Percentiles rank a stretch among this genome's conserved stretches.
Evolutionary conservation across 345 rosid species (phyloP).

Genomic region (Eucalyptus melliodora): DNA sequence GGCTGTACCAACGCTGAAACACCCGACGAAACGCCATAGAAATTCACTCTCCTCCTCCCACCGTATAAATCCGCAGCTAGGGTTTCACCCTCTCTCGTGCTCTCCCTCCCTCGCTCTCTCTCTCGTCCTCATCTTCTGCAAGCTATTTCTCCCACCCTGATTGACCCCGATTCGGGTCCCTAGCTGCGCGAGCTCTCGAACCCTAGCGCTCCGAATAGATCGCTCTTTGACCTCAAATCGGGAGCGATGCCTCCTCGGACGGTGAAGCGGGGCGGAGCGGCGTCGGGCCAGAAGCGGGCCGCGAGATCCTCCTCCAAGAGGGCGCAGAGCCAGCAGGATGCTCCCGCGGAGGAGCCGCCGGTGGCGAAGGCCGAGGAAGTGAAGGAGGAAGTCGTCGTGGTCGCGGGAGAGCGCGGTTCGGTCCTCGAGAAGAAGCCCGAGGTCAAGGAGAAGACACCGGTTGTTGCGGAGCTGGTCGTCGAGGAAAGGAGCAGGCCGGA

Average conservation of each 20-base stretch:
- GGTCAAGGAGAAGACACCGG: constrained; percentile 4
- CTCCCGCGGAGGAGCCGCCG: constrained; percentile 5
- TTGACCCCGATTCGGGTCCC: neutral
- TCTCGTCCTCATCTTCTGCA: neutral
- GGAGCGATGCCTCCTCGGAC: constrained; percentile 60
- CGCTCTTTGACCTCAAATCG: neutral
- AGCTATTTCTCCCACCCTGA: neutral
- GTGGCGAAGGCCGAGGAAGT: constrained; percentile 11
- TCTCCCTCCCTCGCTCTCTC: neutral
- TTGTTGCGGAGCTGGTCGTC: neutral
- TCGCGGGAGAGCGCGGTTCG: constrained; percentile 12
- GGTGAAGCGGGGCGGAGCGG: constrained; percentile 63
- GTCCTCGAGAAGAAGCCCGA: neutral
- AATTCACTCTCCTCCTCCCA: neutral
- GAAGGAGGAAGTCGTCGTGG: constrained; percentile 3
- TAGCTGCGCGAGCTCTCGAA: neutral
- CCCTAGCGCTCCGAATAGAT: neutral
- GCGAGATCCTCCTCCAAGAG: constrained; percentile 35
- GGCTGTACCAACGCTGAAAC: neutral
- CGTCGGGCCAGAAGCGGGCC: constrained; percentile 33
- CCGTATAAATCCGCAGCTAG: neutral
- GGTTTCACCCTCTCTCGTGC: neutral
- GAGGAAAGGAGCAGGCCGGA: constrained; percentile 15
- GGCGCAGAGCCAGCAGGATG: constrained; percentile 24
- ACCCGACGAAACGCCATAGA: neutral